These are phyloP conservation scores for Rubus parviflorus DNA, from an alignment of 306 rosid genomes.

Conservation along the genomic window DNA sequence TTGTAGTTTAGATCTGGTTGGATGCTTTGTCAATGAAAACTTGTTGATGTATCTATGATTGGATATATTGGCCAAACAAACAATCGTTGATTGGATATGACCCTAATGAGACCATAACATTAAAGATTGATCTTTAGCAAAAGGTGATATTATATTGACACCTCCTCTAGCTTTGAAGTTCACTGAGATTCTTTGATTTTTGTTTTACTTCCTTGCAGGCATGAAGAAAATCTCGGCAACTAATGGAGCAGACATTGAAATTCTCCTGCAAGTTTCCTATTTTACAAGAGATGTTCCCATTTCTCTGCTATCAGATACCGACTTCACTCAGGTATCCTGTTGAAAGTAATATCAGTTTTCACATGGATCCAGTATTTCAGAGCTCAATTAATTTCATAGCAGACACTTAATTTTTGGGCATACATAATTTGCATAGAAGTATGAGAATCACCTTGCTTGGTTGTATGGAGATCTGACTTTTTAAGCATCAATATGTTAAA, in stretches of 20 bases:
- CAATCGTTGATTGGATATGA: not conserved
- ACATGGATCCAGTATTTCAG: not conserved
- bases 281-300: slow-evolving; percentile 35
- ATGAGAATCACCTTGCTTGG: not conserved
- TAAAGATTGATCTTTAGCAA: not conserved
- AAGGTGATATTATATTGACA: not conserved
- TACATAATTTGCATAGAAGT: not conserved
- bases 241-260: slow-evolving; percentile 22
- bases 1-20: not conserved
- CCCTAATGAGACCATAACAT: not conserved
- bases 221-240: slow-evolving; percentile 18
- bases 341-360: not conserved
- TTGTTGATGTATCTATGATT: not conserved
- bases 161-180: not conserved
- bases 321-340: slow-evolving; percentile 60
- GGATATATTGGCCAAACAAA: not conserved
- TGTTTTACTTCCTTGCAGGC: slow-evolving; percentile 40
- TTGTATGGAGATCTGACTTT: not conserved
- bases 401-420: not conserved
- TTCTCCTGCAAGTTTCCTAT: slow-evolving; percentile 56
- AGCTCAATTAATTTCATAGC: not conserved
- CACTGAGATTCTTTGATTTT: not conserved
- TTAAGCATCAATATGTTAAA: not conserved
- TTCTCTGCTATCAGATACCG: slow-evolving; percentile 59
- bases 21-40: not conserved